Conservation (phyloP, 768 basidiomycete genomes). For the Pleurotus eryngii region DNA sequence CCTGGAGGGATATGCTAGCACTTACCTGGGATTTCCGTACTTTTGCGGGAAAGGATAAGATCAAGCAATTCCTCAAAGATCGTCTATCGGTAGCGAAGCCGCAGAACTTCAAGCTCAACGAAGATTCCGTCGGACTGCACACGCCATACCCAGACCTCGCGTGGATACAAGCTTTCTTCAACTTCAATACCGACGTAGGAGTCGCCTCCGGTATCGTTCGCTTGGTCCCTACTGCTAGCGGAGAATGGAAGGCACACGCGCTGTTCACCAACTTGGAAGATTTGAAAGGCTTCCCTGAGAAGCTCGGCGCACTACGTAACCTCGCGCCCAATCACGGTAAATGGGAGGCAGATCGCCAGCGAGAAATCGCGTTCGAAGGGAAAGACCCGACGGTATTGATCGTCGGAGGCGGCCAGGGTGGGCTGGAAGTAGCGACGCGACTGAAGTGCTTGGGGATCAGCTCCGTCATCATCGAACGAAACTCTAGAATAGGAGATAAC, state of each 20-base stretch:
- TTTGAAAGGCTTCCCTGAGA: constrained; percentile 50
- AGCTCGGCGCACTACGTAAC: constrained; percentile 42
- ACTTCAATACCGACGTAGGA: constrained; percentile 51
- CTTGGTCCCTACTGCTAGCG: constrained; percentile 41
- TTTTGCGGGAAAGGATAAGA: constrained; percentile 31
- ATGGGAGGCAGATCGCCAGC: constrained; percentile 47
- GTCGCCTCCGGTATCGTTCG: constrained; percentile 50
- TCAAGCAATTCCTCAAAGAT: constrained; percentile 36
- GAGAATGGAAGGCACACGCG: constrained; percentile 58
- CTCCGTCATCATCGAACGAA: constrained; percentile 56
- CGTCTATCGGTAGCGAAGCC: constrained; percentile 27
- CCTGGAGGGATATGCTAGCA: constrained; percentile 51
- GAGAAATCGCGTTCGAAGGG: constrained; percentile 43
- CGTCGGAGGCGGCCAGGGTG: constrained; percentile 66
- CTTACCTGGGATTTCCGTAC: constrained; percentile 56
- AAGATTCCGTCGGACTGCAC: constrained; percentile 29
- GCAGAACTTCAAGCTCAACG: constrained; percentile 27
- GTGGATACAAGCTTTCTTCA: constrained; percentile 57
- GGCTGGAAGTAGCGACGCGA: constrained; percentile 63
- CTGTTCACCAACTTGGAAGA: constrained; percentile 58
- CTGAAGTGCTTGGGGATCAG: constrained; percentile 56
- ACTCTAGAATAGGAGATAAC: constrained; percentile 52
- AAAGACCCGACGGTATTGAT: constrained; percentile 57
- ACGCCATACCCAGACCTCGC: constrained; percentile 47
- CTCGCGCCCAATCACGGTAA: constrained; percentile 44